Evolutionary conservation across 768 basidiomycete genomes (phyloP).

Genomic region (Suillus spraguei): DNA sequence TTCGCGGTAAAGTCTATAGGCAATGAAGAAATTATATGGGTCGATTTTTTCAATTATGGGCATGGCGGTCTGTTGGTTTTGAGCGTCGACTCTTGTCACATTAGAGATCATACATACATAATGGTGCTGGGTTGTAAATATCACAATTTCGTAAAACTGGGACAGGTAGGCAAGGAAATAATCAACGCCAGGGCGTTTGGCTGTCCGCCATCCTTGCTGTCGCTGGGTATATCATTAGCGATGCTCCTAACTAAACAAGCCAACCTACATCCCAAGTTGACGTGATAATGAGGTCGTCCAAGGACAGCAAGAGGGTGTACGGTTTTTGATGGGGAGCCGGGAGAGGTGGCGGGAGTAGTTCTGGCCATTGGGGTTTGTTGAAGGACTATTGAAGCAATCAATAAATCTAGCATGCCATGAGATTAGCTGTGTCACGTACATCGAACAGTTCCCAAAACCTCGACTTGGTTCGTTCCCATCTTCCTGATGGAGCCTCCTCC

Average conservation of each 20-base stretch:
- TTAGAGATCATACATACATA: constrained; percentile 63
- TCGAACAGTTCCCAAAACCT: constrained; percentile 70
- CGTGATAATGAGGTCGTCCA: constrained; percentile 90
- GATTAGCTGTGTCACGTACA: constrained; percentile 42
- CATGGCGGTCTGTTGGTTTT: constrained; percentile 67
- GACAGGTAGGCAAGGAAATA: constrained; percentile 98
- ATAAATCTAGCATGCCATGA: background rate
- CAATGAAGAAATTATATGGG: constrained; percentile 87
- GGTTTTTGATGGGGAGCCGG: constrained; percentile 85
- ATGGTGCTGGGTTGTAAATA: constrained; percentile 89
- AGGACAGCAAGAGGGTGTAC: constrained; percentile 87
- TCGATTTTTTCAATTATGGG: constrained; percentile 94
- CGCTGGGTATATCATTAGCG: constrained; percentile 52
- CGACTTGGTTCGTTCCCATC: constrained; percentile 64
- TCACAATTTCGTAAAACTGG: constrained; percentile 97
- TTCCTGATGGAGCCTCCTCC: constrained; percentile 60
- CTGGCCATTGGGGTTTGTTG: constrained; percentile 91
- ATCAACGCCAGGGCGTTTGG: constrained; percentile 96
- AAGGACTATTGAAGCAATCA: constrained; percentile 60
- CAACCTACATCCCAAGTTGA: constrained; percentile 93
- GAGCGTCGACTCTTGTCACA: constrained; percentile 8
- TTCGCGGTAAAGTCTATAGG: constrained; percentile 91
- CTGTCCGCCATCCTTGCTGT: constrained; percentile 94
- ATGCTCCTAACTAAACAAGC: background rate
- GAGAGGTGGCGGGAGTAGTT: constrained; percentile 85